These are phyloP conservation scores for Syncephalastrum racemosum DNA, from an alignment of 371 early-diverging fungal genomes.

Conservation along the genomic window DNA sequence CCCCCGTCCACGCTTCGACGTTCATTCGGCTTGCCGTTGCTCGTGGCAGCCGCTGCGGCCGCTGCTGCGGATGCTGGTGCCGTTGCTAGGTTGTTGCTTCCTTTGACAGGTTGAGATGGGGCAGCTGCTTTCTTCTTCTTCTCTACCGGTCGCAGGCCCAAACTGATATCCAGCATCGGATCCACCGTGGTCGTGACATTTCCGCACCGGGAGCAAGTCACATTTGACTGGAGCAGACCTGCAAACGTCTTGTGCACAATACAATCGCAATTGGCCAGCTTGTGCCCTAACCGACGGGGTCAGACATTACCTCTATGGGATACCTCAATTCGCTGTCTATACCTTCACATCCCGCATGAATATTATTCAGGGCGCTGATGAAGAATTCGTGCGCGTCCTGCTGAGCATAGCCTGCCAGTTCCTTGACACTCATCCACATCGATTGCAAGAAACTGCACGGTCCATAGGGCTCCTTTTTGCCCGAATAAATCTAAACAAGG, in stretches of 20 bases:
- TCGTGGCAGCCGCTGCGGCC: neutral
- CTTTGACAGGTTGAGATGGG: slow-evolving; percentile 12
- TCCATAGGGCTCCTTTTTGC: slow-evolving; percentile 72
- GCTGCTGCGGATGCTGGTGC: slow-evolving; percentile 3
- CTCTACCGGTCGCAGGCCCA: slow-evolving; percentile 69
- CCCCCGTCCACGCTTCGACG: slow-evolving; percentile 10
- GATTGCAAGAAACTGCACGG: slow-evolving; percentile 82
- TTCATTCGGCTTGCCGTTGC: slow-evolving; percentile 12
- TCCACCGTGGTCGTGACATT: slow-evolving; percentile 80
- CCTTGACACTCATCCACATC: slow-evolving; percentile 86
- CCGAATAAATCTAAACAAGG: slow-evolving; percentile 63
- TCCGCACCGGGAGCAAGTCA: slow-evolving; percentile 84
- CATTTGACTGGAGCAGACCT: slow-evolving; percentile 85
- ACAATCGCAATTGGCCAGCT: slow-evolving; percentile 70
- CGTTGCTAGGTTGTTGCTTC: slow-evolving; percentile 11
- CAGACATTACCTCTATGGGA: slow-evolving; percentile 2
- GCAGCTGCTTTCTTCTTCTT: slow-evolving; percentile 28
- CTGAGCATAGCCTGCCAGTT: slow-evolving; percentile 91
- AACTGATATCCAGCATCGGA: slow-evolving; percentile 89
- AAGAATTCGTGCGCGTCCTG: slow-evolving; percentile 98
- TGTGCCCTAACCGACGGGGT: slow-evolving; percentile 11
- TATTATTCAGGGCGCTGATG: slow-evolving; percentile 82
- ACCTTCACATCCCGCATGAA: slow-evolving; percentile 70
- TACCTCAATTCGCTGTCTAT: neutral
- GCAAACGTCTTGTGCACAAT: slow-evolving; percentile 91